Evolutionary conservation across 768 basidiomycete genomes (phyloP), one percentile per base, ranked within the genome.

Genomic region (Termitomyces sp.): DNA sequence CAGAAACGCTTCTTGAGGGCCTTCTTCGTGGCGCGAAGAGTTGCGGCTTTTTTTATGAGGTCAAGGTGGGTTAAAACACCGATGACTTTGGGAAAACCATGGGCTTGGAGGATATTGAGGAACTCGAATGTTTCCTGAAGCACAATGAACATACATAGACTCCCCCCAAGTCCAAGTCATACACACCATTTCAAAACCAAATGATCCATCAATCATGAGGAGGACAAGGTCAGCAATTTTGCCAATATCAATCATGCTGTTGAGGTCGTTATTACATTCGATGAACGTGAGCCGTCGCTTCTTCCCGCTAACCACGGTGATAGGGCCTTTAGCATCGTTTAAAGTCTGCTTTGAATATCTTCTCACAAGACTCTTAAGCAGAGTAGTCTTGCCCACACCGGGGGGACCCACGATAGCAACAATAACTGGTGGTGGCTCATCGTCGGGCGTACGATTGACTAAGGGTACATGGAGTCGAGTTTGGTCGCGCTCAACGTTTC

Each of bases 41-140:
- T 87, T 0, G 90, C 79, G 5, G 88, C 81, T 68, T 94, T 95
- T 79, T 97, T 97, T 63, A 99, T 90, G 62, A 99, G 87, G 72
- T 98, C 97, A 42, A 98, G 86, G 72, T 99, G 97, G 47, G 94
- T 89, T 47, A 99, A 88, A 57, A 99, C 74, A 56, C 97, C 96
- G 60, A 99, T 93, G 64, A 98, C 94, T 79, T 98, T 99, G 2
- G 97, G 97, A 70, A 99, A 96, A 32, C 97, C 97, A 68, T 99
- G 97, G 0, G 93, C 81, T 75, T 98, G 94, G 26, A 99, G 87
- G 65, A 98, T 86, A 64, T 98, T 98, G 55, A 99, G 87, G 63
- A 98, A 98, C 73, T 99, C 97, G 66, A 99, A 98, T 0, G 94
- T 94, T 86, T 98, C 97, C 95, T 98, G 67, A 0, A 46, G 32